Conservation (phyloP, 2,329 filamentous ascomycete species). For the Apiospora sp. region DNA sequence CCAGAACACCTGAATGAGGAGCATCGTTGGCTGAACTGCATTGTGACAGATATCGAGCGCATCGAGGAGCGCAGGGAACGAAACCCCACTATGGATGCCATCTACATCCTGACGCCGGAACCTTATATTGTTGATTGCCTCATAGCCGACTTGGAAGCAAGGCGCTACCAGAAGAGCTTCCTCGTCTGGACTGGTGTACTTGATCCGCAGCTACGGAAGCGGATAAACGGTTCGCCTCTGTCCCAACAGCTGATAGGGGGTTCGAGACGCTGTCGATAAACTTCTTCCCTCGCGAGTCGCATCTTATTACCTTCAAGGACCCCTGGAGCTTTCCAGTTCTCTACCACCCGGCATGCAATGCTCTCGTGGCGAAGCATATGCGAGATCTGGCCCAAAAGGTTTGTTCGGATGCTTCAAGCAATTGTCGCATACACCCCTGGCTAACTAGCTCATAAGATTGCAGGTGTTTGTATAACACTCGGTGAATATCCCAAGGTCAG, state of each 20-base stretch:
- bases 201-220: conserved; percentile 72
- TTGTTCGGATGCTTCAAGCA: conserved; percentile 16
- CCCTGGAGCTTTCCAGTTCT: conserved; percentile 95
- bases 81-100: conserved; percentile 91
- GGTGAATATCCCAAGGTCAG: conserved; percentile 93
- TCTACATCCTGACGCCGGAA: conserved; percentile 89
- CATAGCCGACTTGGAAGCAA: conserved; percentile 87
- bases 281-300: conserved; percentile 89
- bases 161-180: conserved; percentile 80
- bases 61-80: conserved; percentile 86
- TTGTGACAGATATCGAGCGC: conserved; percentile 82
- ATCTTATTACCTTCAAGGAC: conserved; percentile 89
- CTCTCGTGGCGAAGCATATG: conserved; percentile 83
- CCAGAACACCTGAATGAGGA: background rate
- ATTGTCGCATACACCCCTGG: conserved; percentile 7
- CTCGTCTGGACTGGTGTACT: conserved; percentile 87
- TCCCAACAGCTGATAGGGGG: conserved; percentile 78
- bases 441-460: conserved; percentile 62
- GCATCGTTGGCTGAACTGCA: conserved; percentile 24
- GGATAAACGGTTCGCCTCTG: conserved; percentile 75
- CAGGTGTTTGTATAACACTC: conserved; percentile 87
- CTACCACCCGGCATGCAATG: conserved; percentile 90
- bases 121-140: conserved; percentile 92
- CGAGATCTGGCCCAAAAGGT: conserved; percentile 89
- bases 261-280: conserved; percentile 87